Base-by-base conservation (phyloP, 495 filamentous ascomycete genomes). In the Penicillium antarcticum region DNA sequence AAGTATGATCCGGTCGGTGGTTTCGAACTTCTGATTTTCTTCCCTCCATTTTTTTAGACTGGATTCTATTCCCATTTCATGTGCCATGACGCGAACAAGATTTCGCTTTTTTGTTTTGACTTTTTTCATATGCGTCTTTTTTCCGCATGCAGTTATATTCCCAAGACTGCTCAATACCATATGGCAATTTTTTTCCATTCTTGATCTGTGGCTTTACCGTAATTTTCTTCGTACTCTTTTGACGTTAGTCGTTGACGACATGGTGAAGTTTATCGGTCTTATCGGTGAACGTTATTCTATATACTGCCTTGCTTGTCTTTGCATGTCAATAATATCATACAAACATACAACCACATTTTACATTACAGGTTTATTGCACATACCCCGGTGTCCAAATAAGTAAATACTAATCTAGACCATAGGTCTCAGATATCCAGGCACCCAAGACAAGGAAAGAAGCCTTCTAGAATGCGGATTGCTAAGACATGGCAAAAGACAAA, bases 41-140 rank as follows among this genome's bases (percentile, higher is more conserved):
- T 14, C 36, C 10, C 37, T 42, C 45, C 11, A 23, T 44, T 42
- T n/a, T 42, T 49, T 43, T 56, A 60, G 51, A 61, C 54, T 60
- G 57, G 41, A 34, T 50, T 49, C 11, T 40, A 42, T 36, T 32
- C 52, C 34, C 42, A 38, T 49, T 16, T 55, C 42, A 53, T 54
- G 55, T 54, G 50, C 18, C 42, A 57, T 54, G 55, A 54, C 38
- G 44, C 44, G 7, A 36, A 51, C 18, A 42, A 42, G 29, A 19
- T 31, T 38, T 38, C 19, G 19, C 21, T 48, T 36, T 47, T 39
- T 34, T 14, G 1, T 19, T 46, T 35, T 40, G 7, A 6, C 26
- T 48, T 48, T 39, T 18, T 48, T 13, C 14, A 17, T 16, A 40
- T 10, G 5, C 8, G 7, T 10, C 2, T 29, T 29, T 29, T 40